Evolutionary conservation across 2,329 filamentous ascomycete genomes (phyloP).

Genomic region (Cyphellophora attinorum): DNA sequence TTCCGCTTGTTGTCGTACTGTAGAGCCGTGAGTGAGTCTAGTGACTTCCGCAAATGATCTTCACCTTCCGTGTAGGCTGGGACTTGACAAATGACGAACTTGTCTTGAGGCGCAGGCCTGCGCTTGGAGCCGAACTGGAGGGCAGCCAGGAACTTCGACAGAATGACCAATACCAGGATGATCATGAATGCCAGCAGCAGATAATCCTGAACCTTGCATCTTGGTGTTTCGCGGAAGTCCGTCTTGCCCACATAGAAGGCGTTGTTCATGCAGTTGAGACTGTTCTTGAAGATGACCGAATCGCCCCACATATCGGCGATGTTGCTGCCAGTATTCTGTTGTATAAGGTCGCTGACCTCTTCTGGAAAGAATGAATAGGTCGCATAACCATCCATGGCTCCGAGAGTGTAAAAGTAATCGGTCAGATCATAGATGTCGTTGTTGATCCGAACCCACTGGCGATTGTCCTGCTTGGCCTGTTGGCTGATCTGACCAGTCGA

Average conservation of each 20-base stretch:
- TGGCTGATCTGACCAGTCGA: conserved; percentile 47
- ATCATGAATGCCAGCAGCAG: conserved; percentile 81
- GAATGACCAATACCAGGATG: conserved; percentile 68
- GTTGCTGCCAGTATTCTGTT: conserved; percentile 68
- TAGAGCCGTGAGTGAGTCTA: conserved; percentile 92
- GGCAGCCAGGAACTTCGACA: conserved; percentile 83
- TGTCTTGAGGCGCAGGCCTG: conserved; percentile 83
- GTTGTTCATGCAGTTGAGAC: conserved; percentile 70
- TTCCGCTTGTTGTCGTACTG: conserved; percentile 98
- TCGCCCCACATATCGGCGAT: conserved; percentile 58
- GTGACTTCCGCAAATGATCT: conserved; percentile 89
- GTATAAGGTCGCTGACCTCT: conserved; percentile 58
- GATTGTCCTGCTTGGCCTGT: conserved; percentile 57
- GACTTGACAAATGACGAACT: conserved; percentile 97
- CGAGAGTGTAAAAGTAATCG: conserved; percentile 75
- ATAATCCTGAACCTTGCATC: conserved; percentile 84
- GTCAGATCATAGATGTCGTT: conserved; percentile 78
- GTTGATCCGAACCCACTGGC: conserved; percentile 72
- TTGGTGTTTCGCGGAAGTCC: conserved; percentile 70
- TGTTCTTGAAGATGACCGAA: conserved; percentile 48
- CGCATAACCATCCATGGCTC: conserved; percentile 44
- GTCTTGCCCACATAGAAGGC: conserved; percentile 72
- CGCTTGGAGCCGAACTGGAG: conserved; percentile 89
- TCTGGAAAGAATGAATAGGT: conserved; percentile 64
- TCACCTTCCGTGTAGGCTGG: conserved; percentile 98